phyloP scores from a whole-genome alignment of 495 filamentous ascomycete species.

The Penicillium nucicola region DNA sequence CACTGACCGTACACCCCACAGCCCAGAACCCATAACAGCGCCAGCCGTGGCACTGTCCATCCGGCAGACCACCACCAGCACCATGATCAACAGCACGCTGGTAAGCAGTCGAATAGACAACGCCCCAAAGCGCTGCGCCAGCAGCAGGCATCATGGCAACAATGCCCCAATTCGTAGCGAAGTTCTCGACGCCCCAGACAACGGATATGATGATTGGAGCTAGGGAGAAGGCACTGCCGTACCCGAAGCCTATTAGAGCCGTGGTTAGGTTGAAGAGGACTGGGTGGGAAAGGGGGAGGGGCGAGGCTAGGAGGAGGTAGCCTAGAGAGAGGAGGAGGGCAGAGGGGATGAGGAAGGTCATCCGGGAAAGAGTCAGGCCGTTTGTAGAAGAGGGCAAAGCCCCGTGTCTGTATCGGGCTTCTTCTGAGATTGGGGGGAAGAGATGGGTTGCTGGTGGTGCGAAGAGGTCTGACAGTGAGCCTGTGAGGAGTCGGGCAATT shows the following conservation, averaged over 20 bases:
- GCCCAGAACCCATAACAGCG: slow-evolving; percentile 86
- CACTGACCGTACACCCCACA: slow-evolving; percentile 62
- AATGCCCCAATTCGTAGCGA: slow-evolving; percentile 97
- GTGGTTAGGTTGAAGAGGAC: slow-evolving; percentile 78
- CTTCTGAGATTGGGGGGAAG: slow-evolving; percentile 34
- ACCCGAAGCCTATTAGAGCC: slow-evolving; percentile 78
- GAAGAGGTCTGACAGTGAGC: slow-evolving; percentile 81
- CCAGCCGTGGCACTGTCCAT: slow-evolving; percentile 61
- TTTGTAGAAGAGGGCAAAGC: slow-evolving; percentile 23
- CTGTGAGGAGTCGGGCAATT: slow-evolving; percentile 78
- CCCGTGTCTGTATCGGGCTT: slow-evolving; percentile 15
- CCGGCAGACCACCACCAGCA: slow-evolving; percentile 21
- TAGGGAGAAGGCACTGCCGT: slow-evolving; percentile 86
- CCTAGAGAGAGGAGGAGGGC: slow-evolving; percentile 74
- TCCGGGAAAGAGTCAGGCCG: slow-evolving; percentile 64
- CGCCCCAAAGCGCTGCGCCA: slow-evolving; percentile 81
- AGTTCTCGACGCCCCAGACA: slow-evolving; percentile 98
- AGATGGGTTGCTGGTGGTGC: slow-evolving; percentile 60
- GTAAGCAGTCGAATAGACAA: slow-evolving; percentile 79
- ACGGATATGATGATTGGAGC: slow-evolving; percentile 88
- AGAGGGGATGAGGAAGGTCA: slow-evolving; percentile 73
- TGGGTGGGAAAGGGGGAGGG: slow-evolving; percentile 61
- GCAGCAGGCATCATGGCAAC: slow-evolving; percentile 84
- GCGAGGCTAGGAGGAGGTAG: slow-evolving; percentile 70
- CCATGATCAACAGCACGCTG: slow-evolving; percentile 51